Evolutionary conservation across 306 rosid genomes (phyloP), one percentile per base, ranked within the genome.

Genomic region (Glycine tomentella): DNA sequence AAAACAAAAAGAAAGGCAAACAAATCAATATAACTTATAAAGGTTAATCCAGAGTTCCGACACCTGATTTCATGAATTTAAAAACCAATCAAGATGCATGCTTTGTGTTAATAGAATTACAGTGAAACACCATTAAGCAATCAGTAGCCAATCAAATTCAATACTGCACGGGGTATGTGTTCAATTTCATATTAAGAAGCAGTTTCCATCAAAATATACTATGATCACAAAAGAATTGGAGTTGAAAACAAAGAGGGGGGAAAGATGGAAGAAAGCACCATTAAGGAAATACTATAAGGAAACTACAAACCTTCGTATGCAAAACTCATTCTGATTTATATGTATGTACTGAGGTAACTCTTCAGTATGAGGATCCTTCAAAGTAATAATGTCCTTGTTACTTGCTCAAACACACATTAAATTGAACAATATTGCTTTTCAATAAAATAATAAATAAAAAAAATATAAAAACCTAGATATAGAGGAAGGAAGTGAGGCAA

Each of bases 271-370:
- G 57, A 20, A 49, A 14, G 9, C 34, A 52, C 20, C 38, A 34
- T 53, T 38, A 46, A 66, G 12, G 38, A 78, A 44, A 75, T 74
- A 56, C 14, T 42, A 48, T 63, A 44, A 33, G 34, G 74, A 44
- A 75, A 82, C 57, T 2, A 45, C 90, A 79, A 81, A 90, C 99
- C 89, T 93, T 79, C 97, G 87, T 63, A 46, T 74, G 10, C 64
- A 88, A 85, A 95, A 91, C 4, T 93, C 99, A 81, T 95, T 95
- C 82, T 93, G 90, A 36, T 58, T 69, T 70, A 93, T 84, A 77
- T 95, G 88, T 48, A 82, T 86, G 87, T 86, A 92, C 34, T 74
- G 84, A 57, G 95, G 97, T 67, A 70, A 81, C 44, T 89, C 93
- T 83, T 86, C 89, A 65, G 67, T 36, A 42, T 58, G 16, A 83